Percentiles rank a stretch among this genome's conserved stretches.
phyloP scores from a whole-genome alignment of 441 rosid genomes.

The Populus hybrid region DNA sequence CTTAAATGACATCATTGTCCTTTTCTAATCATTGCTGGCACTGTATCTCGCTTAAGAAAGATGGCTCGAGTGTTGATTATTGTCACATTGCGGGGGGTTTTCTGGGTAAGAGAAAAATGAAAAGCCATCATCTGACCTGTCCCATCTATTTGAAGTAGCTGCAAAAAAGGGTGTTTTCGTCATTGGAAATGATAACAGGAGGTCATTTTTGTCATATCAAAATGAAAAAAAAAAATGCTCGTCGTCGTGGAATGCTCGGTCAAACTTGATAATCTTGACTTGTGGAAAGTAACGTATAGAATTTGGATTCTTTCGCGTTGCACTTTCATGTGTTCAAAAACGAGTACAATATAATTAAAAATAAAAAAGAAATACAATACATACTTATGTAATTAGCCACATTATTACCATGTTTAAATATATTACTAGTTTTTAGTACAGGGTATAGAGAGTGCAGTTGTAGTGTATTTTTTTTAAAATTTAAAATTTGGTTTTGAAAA shows the following conservation, averaged over 20 bases:
- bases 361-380: background rate
- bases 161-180: too few species aligned
- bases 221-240: too few species aligned
- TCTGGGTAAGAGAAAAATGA: background rate
- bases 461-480: too few species aligned
- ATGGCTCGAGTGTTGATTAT: too few species aligned
- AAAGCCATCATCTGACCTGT: background rate
- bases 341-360: background rate
- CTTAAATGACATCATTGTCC: background rate
- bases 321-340: background rate
- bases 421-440: background rate
- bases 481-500: too few species aligned
- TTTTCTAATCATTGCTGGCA: background rate
- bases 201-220: constrained; percentile 3
- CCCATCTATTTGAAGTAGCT: background rate
- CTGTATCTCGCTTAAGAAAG: background rate
- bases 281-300: background rate
- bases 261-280: constrained; percentile 39
- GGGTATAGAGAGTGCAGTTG: background rate
- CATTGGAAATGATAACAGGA: too few species aligned
- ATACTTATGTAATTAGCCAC: background rate
- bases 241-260: constrained; percentile 3
- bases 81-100: too few species aligned
- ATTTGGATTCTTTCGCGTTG: background rate
- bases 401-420: background rate